Evolutionary conservation across 2,329 filamentous ascomycete genomes (phyloP).

Genomic region (Geoglossum cookeanum): DNA sequence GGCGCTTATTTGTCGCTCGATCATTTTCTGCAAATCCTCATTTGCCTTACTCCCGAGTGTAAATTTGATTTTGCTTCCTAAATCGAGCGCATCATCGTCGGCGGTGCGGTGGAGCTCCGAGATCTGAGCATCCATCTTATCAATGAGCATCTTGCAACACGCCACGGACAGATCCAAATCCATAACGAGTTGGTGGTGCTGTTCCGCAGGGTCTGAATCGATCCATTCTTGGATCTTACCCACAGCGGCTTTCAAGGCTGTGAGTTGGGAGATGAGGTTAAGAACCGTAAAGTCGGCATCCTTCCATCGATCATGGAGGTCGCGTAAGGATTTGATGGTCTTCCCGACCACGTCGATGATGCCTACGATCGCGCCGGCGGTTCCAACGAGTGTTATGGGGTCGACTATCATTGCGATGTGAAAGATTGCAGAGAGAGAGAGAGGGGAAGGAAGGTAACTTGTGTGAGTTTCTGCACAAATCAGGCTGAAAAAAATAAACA

Average conservation of each 20-base stretch:
- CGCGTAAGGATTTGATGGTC: neutral
- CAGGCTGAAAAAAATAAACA: too few species aligned
- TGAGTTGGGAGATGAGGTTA: slow-evolving; percentile 8
- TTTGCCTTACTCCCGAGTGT: slow-evolving; percentile 5
- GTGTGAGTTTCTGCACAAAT: too few species aligned
- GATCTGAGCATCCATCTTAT: slow-evolving; percentile 6
- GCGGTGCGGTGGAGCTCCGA: neutral
- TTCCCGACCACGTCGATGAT: neutral
- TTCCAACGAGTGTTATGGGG: neutral
- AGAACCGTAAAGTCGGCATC: slow-evolving; percentile 8
- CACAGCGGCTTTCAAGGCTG: slow-evolving; percentile 9
- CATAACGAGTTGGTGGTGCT: slow-evolving; percentile 10
- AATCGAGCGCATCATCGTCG: slow-evolving; percentile 1
- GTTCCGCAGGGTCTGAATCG: slow-evolving; percentile 4
- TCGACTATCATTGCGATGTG: too few species aligned
- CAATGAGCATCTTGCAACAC: slow-evolving; percentile 7
- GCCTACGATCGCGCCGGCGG: neutral
- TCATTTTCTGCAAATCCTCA: slow-evolving; percentile 8
- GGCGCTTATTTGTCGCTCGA: slow-evolving; percentile 9
- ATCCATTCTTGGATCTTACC: slow-evolving; percentile 10
- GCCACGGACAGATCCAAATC: slow-evolving; percentile 9
- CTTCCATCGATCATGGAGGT: neutral
- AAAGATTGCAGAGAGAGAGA: too few species aligned
- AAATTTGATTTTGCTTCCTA: slow-evolving; percentile 5
- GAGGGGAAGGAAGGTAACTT: too few species aligned